Evolutionary conservation across 805 yeast genomes (phyloP).

Genomic region (Sporopachydermia quercuum): DNA sequence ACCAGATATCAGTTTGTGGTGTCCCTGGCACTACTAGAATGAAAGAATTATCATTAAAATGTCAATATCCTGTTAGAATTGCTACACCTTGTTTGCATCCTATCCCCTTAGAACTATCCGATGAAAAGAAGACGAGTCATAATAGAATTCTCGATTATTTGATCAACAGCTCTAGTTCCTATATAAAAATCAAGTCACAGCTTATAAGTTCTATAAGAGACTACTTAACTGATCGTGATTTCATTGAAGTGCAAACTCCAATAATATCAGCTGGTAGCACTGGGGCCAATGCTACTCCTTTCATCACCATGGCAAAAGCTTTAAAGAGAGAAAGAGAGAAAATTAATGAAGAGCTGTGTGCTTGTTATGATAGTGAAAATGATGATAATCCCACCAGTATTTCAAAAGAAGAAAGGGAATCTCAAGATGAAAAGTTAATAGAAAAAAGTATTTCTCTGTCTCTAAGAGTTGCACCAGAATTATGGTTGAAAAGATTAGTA

Average conservation of each 20-base stretch:
- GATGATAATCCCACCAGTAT: slow-evolving; percentile 4
- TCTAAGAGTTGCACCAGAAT: slow-evolving; percentile 85
- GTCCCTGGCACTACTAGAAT: slow-evolving; percentile 59
- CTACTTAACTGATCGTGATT: slow-evolving; percentile 39
- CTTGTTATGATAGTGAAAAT: too few relatives aligned
- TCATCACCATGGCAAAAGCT: slow-evolving; percentile 29
- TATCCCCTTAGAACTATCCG: slow-evolving; percentile 48
- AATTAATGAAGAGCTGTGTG: too few relatives aligned
- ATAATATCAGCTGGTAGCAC: slow-evolving; percentile 48
- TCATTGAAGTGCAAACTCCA: slow-evolving; percentile 84
- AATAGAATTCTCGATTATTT: slow-evolving; percentile 66
- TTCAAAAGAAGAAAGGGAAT: slow-evolving; percentile 20
- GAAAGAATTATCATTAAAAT: slow-evolving; percentile 65
- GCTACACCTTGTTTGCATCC: slow-evolving; percentile 59
- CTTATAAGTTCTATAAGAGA: slow-evolving; percentile 39
- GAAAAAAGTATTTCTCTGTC: slow-evolving; percentile 26
- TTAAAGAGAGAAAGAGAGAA: slow-evolving; percentile 12
- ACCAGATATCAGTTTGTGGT: slow-evolving; percentile 52
- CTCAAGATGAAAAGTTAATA: slow-evolving; percentile 13
- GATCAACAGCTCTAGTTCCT: slow-evolving; percentile 37
- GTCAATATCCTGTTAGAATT: slow-evolving; percentile 31
- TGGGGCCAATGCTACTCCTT: slow-evolving; percentile 92
- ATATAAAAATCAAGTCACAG: slow-evolving; percentile 35
- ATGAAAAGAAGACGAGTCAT: slow-evolving; percentile 39
- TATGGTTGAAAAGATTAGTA: slow-evolving; percentile 78